Conservation (phyloP, 805 yeast species). For the Candida nemodendra region DNA sequence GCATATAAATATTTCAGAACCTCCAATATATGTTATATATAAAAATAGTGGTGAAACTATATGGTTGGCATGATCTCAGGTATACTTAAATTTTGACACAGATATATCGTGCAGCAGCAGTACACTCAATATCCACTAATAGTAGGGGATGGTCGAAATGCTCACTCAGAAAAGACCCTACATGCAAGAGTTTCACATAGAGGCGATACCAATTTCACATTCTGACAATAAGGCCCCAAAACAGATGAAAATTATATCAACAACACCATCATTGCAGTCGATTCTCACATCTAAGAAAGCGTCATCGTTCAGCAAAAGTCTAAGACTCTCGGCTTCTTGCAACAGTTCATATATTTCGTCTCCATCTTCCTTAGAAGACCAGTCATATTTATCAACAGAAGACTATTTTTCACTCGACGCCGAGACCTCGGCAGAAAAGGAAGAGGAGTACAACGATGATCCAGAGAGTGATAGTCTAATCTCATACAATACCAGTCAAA, state of each 20-base stretch:
- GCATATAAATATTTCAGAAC: too few relatives aligned
- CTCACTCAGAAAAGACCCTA: too few relatives aligned
- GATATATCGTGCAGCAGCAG: too few relatives aligned
- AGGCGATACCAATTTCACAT: too few relatives aligned
- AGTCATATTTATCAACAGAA: constrained; percentile 6
- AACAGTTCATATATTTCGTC: constrained; percentile 8
- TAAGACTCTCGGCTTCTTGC: constrained; percentile 3
- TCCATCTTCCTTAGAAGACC: constrained; percentile 7
- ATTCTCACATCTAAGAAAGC: constrained; percentile 9
- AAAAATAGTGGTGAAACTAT: too few relatives aligned
- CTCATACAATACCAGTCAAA: constrained; percentile 6
- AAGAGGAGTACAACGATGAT: constrained; percentile 2
- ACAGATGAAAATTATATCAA: constrained; percentile 8
- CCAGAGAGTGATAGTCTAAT: constrained; percentile 8
- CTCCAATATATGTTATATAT: too few relatives aligned
- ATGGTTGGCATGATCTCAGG: too few relatives aligned
- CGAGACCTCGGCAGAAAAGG: neutral
- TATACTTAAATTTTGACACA: too few relatives aligned
- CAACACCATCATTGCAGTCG: constrained; percentile 18
- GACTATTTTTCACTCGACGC: constrained; percentile 4
- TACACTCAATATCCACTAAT: too few relatives aligned
- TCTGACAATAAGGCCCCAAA: too few relatives aligned
- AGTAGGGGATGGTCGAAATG: too few relatives aligned
- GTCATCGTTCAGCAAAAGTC: constrained; percentile 12
- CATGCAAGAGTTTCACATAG: too few relatives aligned